Evolutionary conservation across 176 grass and related monocot species (phyloP).

Genomic region (Oryza punctata): DNA sequence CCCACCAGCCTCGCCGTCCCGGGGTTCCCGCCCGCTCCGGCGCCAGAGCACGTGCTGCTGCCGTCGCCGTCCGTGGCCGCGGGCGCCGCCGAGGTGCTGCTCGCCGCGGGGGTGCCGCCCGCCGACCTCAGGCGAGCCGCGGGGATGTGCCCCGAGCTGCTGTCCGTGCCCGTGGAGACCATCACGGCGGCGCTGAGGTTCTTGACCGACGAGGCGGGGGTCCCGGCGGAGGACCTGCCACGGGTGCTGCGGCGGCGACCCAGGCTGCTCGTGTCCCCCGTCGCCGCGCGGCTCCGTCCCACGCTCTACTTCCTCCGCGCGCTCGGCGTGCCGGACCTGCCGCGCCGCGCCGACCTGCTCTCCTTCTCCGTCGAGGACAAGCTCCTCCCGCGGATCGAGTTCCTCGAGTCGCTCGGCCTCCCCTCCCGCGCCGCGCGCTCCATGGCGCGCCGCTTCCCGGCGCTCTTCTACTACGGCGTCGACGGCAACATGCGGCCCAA

Average conservation of each 20-base stretch:
- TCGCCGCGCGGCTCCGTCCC: constrained; percentile 60
- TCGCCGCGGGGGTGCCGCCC: constrained; percentile 52
- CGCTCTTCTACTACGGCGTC: constrained; percentile 76
- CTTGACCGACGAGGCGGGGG: constrained; percentile 53
- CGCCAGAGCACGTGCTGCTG: constrained; percentile 29
- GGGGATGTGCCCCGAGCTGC: constrained; percentile 84
- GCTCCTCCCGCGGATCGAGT: constrained; percentile 77
- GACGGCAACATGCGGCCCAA: constrained; percentile 87
- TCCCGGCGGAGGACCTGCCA: constrained; percentile 51
- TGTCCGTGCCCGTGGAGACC: constrained; percentile 50
- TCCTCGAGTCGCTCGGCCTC: constrained; percentile 70
- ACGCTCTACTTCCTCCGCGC: constrained; percentile 89
- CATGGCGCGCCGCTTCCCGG: constrained; percentile 78
- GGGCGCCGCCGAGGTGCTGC: constrained; percentile 44
- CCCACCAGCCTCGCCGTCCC: constrained; percentile 44
- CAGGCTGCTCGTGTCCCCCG: constrained; percentile 73
- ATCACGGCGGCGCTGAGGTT: constrained; percentile 59
- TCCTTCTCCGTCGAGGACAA: constrained; percentile 94
- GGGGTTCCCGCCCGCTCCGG: constrained; percentile 1
- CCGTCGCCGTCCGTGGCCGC: constrained; percentile 43
- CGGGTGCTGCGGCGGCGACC: constrained; percentile 64
- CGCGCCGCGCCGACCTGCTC: constrained; percentile 66
- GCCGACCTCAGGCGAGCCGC: constrained; percentile 71
- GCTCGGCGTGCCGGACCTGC: constrained; percentile 60
- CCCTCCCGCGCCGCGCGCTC: constrained; percentile 52